A percentile compares a stretch with the other conserved stretches of the same genome.
Conservation (phyloP, 257 asterid genomes). For the Fraxinus quadrangulata region DNA sequence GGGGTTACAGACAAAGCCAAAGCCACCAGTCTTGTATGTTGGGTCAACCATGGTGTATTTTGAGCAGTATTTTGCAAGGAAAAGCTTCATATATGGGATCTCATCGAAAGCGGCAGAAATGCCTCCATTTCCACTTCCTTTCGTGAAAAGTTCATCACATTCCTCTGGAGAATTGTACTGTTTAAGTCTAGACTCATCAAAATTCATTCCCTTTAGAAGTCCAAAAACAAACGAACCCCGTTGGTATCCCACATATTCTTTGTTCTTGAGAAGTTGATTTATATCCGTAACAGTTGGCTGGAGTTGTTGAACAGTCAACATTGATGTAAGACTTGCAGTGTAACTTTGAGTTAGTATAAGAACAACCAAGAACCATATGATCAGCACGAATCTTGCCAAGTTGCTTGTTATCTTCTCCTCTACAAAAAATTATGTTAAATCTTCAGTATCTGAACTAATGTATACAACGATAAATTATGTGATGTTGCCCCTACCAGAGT, state of each 20-base stretch:
- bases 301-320: slow-evolving; percentile 40
- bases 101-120: slow-evolving; percentile 43
- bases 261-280: slow-evolving; percentile 22
- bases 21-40: slow-evolving; percentile 35
- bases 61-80: slow-evolving; percentile 32
- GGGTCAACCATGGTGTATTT: slow-evolving; percentile 35
- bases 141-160: slow-evolving; percentile 23
- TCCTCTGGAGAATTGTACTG: slow-evolving; percentile 23
- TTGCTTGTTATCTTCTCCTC: slow-evolving; percentile 38
- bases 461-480: too few relatives aligned
- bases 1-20: slow-evolving; percentile 37
- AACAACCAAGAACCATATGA: slow-evolving; percentile 39
- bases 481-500: too few relatives aligned
- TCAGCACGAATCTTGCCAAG: slow-evolving; percentile 35
- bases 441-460: background rate
- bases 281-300: slow-evolving; percentile 35
- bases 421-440: slow-evolving; percentile 4
- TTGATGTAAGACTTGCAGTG: slow-evolving; percentile 44
- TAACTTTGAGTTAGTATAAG: slow-evolving; percentile 38
- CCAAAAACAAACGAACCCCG: slow-evolving; percentile 23
- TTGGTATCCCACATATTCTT: slow-evolving; percentile 28
- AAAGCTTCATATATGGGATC: slow-evolving; percentile 38
- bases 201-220: slow-evolving; percentile 19
- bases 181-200: slow-evolving; percentile 24
- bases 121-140: slow-evolving; percentile 38